Conservation (phyloP, 2,329 filamentous ascomycete species). For the Juglanconis oblonga region DNA sequence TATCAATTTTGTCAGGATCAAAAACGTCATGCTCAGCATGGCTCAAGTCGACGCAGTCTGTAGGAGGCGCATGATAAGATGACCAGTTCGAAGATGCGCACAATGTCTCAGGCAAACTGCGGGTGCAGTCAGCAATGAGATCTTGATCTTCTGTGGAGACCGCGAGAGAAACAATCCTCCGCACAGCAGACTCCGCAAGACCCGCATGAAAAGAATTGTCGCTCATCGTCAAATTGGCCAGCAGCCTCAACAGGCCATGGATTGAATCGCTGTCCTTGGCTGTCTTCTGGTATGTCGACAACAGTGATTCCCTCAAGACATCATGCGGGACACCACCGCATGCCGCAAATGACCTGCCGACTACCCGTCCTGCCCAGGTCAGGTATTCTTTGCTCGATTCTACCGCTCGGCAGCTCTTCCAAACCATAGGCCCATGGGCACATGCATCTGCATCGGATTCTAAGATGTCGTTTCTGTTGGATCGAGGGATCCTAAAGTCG, state of each 20-base stretch:
- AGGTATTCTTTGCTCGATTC: constrained; percentile 67
- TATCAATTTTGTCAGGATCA: constrained; percentile 38
- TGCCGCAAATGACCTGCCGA: constrained; percentile 80
- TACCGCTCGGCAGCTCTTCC: constrained; percentile 69
- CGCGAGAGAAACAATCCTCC: constrained; percentile 55
- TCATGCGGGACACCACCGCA: constrained; percentile 65
- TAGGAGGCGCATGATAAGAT: constrained; percentile 52
- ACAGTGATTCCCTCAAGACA: constrained; percentile 57
- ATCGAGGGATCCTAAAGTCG: constrained; percentile 64
- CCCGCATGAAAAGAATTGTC: constrained; percentile 55
- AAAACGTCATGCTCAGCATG: constrained; percentile 32
- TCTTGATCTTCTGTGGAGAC: constrained; percentile 42
- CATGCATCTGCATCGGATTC: constrained; percentile 63
- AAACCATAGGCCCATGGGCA: constrained; percentile 63
- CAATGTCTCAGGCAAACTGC: constrained; percentile 50
- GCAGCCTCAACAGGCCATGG: constrained; percentile 57
- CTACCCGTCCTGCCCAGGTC: constrained; percentile 79
- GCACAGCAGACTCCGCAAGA: constrained; percentile 58
- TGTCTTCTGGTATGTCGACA: constrained; percentile 47
- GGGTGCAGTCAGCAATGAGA: constrained; percentile 49
- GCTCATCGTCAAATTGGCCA: constrained; percentile 60
- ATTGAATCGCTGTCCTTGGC: constrained; percentile 56
- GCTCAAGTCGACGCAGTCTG: constrained; percentile 39
- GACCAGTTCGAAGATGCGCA: constrained; percentile 55
- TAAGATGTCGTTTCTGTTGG: constrained; percentile 64